Evolutionary conservation across 371 early-diverging fungal genomes (phyloP).

Genomic region (Mucor velutinosus): DNA sequence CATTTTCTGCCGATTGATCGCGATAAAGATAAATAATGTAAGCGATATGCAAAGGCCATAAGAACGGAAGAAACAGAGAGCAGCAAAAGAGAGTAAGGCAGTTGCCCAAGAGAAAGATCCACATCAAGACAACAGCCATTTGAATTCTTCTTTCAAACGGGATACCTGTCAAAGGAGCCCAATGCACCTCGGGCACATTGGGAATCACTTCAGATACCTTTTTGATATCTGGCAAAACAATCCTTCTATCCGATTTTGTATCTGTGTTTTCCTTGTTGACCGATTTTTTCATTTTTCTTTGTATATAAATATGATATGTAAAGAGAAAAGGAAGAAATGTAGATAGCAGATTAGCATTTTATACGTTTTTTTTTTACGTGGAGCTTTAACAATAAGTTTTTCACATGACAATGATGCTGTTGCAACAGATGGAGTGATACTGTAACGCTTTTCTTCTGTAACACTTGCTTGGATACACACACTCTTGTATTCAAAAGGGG

Average conservation of each 20-base stretch:
- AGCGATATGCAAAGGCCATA: conserved; percentile 63
- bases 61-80: conserved; percentile 37
- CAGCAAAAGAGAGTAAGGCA: conserved; percentile 52
- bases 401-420: conserved; percentile 2
- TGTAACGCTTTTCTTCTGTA: too few relatives aligned
- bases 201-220: not conserved
- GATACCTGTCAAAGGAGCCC: conserved; percentile 69
- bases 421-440: too few relatives aligned
- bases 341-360: not conserved
- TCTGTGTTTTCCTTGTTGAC: not conserved
- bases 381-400: not conserved
- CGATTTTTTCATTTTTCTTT: not conserved
- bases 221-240: not conserved
- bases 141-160: conserved; percentile 77
- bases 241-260: not conserved
- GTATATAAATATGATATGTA: not conserved
- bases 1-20: conserved; percentile 60
- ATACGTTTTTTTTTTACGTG: not conserved
- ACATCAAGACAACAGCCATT: conserved; percentile 64
- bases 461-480: not conserved
- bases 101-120: conserved; percentile 61
- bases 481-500: not conserved
- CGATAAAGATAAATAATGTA: conserved; percentile 60
- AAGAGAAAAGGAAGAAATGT: not conserved
- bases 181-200: conserved; percentile 32